Percentiles rank a stretch among this genome's conserved stretches.
These are phyloP conservation scores for Magnaporthiopsis rhizophila DNA, from an alignment of 2,329 filamentous ascomycete species.

Conservation along the genomic window DNA sequence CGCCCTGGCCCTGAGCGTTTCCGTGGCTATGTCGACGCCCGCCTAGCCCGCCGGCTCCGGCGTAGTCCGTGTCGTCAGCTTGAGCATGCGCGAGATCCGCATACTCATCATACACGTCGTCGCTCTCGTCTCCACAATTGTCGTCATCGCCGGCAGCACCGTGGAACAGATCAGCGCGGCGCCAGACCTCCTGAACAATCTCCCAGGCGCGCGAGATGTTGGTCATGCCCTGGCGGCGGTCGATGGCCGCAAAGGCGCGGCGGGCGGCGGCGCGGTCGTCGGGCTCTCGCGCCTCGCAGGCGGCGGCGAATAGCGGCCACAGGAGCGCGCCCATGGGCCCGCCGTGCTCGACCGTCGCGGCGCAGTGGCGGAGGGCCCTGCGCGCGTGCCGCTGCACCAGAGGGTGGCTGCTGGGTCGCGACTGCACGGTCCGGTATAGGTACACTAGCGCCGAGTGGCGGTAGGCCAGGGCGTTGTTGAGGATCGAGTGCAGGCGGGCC, in stretches of 20 bases:
- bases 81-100: constrained; percentile 12
- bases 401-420: constrained; percentile 34
- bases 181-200: constrained; percentile 55
- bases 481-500: constrained; percentile 41
- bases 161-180: constrained; percentile 33
- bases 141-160: background rate
- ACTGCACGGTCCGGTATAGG: constrained; percentile 47
- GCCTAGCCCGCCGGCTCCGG: background rate
- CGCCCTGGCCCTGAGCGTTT: background rate
- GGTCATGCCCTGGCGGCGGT: constrained; percentile 53
- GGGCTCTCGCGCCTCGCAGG: constrained; percentile 46
- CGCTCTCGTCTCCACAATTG: constrained; percentile 13
- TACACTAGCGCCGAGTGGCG: constrained; percentile 51
- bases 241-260: constrained; percentile 43
- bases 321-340: constrained; percentile 57
- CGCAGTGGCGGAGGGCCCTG: constrained; percentile 43
- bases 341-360: constrained; percentile 42
- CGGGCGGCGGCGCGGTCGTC: constrained; percentile 44
- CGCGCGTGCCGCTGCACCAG: constrained; percentile 47
- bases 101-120: constrained; percentile 10
- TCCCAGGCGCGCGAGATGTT: constrained; percentile 56
- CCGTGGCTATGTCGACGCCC: background rate
- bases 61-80: constrained; percentile 10
- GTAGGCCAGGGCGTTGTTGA: constrained; percentile 53
- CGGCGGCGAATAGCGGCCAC: constrained; percentile 57